A percentile compares a stretch with the other conserved stretches of the same genome.
Evolutionary conservation across 2,329 filamentous ascomycete species (phyloP).

Genomic region (Botryotinia narcissicola): DNA sequence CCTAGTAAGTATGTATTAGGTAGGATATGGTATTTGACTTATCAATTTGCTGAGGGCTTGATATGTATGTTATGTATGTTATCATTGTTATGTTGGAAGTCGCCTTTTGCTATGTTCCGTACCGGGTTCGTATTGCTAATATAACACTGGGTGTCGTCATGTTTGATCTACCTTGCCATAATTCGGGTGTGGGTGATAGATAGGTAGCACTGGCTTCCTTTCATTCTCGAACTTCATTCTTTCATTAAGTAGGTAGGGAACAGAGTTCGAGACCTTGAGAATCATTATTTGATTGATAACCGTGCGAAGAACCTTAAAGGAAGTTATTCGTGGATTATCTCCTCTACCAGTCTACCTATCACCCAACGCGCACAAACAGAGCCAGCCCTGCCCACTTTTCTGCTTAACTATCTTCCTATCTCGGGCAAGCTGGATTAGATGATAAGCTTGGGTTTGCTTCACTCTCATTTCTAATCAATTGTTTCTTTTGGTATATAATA

Average conservation of each 20-base stretch:
- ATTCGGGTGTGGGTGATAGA: neutral
- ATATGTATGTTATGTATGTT: neutral
- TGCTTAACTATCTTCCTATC: neutral
- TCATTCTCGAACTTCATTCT: neutral
- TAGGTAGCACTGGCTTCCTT: neutral
- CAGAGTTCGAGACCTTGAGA: neutral
- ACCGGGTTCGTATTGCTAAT: neutral
- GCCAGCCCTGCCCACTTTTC: neutral
- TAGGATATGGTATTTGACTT: neutral
- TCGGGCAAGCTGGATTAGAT: neutral
- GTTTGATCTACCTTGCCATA: neutral
- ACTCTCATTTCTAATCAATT: neutral
- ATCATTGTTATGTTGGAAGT: neutral
- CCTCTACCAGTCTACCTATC: neutral
- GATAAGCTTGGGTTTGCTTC: conserved; percentile 1
- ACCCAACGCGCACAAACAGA: neutral
- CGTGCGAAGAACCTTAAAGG: neutral
- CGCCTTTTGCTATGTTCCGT: neutral
- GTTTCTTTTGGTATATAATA: neutral
- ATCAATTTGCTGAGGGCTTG: neutral
- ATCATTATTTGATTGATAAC: neutral
- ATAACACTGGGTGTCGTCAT: neutral
- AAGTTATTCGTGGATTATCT: neutral
- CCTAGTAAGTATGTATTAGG: neutral
- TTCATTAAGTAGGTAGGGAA: neutral